phyloP scores from a whole-genome alignment of 169 alveolate species.

The Plasmodium gaboni region DNA sequence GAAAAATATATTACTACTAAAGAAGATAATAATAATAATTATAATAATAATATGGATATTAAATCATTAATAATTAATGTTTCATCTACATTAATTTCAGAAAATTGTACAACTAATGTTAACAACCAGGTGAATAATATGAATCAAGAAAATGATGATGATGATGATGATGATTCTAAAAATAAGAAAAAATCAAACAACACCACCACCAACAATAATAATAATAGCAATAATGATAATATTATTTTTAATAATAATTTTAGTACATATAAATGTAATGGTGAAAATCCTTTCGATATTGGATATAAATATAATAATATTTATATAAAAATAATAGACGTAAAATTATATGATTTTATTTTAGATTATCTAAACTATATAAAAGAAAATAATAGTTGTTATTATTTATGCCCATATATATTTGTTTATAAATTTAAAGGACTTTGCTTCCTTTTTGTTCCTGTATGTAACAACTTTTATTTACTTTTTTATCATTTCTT shows the following conservation, averaged over 20 bases:
- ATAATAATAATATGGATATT: conserved; percentile 24
- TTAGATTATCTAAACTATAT: conserved; percentile 39
- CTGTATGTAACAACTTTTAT: conserved; percentile 66
- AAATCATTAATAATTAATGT: conserved; percentile 47
- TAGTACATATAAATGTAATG: conserved; percentile 10
- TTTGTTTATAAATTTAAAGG: conserved; percentile 53
- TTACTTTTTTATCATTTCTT: conserved; percentile 54
- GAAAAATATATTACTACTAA: conserved; percentile 22
- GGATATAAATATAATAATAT: conserved; percentile 70
- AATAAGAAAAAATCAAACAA: no score
- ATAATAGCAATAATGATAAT: conserved; percentile 8
- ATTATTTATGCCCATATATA: conserved; percentile 51
- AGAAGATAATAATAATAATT: conserved; percentile 16
- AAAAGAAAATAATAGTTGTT: conserved; percentile 64
- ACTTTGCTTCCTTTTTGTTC: conserved; percentile 41
- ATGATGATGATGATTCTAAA: no score
- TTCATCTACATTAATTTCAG: conserved; percentile 65
- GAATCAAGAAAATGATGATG: background rate
- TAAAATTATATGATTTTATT: conserved; percentile 59
- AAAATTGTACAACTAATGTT: conserved; percentile 38
- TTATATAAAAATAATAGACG: conserved; percentile 68
- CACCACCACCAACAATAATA: background rate
- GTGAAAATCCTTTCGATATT: conserved; percentile 36
- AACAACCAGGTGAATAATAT: conserved; percentile 4
- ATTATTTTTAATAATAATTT: conserved; percentile 9